Evolutionary conservation across 179 eudicot genomes (phyloP).

Genomic region (Beta corolliflora): DNA sequence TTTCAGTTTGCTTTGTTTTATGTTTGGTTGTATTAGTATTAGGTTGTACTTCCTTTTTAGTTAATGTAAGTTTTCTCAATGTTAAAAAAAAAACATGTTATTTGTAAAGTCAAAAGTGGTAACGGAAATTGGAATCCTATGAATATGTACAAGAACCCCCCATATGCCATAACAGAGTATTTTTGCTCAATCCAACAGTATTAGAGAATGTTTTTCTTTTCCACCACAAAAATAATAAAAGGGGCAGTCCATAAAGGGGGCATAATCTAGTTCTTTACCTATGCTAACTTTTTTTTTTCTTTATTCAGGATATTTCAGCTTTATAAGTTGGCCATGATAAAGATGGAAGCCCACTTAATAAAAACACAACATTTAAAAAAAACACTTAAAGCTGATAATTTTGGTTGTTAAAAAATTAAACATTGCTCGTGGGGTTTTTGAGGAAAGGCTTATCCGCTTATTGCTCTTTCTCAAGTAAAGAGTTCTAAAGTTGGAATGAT

Average conservation of each 20-base stretch:
- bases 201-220: neutral
- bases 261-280: constrained; percentile 27
- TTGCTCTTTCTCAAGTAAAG: constrained; percentile 26
- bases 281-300: constrained; percentile 2
- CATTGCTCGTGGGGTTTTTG: constrained; percentile 35
- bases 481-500: constrained; percentile 48
- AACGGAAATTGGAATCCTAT: constrained; percentile 22
- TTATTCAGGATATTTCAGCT: constrained; percentile 19
- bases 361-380: constrained; percentile 38
- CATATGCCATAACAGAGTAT: neutral
- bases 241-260: neutral
- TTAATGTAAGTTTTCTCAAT: neutral
- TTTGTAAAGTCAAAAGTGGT: neutral
- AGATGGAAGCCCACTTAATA: constrained; percentile 23
- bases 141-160: neutral
- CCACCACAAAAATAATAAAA: neutral
- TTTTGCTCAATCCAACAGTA: neutral
- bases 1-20: too few species aligned
- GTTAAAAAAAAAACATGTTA: neutral
- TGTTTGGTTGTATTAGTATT: too few species aligned
- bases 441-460: neutral
- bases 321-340: constrained; percentile 28
- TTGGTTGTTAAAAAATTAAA: constrained; percentile 17
- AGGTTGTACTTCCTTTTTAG: too few species aligned
- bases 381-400: neutral